Base-by-base conservation (phyloP, 805 yeast species). In the Candida ascalaphidarum region DNA sequence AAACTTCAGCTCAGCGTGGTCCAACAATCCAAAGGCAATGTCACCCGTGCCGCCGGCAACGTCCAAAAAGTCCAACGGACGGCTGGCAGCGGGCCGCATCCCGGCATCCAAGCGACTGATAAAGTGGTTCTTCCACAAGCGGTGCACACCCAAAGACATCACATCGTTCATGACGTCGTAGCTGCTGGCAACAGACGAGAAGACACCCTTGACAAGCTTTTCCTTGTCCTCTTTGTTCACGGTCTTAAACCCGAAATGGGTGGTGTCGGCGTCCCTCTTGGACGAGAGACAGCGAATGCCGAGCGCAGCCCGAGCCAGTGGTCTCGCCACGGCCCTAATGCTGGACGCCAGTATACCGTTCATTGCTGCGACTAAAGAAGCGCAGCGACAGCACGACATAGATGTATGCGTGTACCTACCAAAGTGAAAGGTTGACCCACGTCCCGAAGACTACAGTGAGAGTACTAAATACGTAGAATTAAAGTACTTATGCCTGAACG, bases 21-120 rank as follows among this genome's bases (percentile, higher is more conserved):
- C 95, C 36, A 92, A 65, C 37, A 92, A 68, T 3, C 98, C 94
- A 58, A 85, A 85, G 1, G 98, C 98, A 56, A 92, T 89, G 50
- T 92, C 98, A 26, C 98, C 98, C 8, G 97, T 85, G 14, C 98
- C 98, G 34, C 98, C 98, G 16, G 98, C 98, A 32, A 92, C 97
- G 55, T 92, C 98, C 38, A 92, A 68, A 48, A 92, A 89, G 33
- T 77, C 74, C 44, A 92, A 63, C 3, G 96, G 95, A 39, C 78
- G 72, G 10, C 61, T 52, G 10, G 75, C 71, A 25, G 89, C 94
- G 4, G 95, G 89, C 48, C 97, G 72, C 64, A 75, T 76, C 19
- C 98, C 98, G 24, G 96, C 94, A 50, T 92, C 96, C 32, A 92
- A 63, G 40, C 83, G 75, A 43, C 76, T 69, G 45, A 92, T 86